These are phyloP conservation scores for Gaeumannomyces tritici DNA, from an alignment of 2,329 filamentous ascomycete genomes.

Conservation along the genomic window DNA sequence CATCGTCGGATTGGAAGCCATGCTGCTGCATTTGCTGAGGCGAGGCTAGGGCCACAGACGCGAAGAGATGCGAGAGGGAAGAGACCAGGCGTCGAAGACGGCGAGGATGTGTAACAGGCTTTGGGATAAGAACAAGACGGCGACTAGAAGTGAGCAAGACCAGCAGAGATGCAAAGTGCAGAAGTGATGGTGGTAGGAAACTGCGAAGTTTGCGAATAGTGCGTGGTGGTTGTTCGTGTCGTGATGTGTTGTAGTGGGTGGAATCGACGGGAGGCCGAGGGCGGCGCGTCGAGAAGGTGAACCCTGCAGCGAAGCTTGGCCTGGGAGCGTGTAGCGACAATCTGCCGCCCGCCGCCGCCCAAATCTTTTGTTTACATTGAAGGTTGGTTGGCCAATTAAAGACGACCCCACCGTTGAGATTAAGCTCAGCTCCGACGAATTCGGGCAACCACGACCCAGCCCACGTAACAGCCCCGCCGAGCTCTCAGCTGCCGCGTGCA, in stretches of 20 bases:
- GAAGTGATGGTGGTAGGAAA: background rate
- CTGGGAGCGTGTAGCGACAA: background rate
- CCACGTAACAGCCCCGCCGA: background rate
- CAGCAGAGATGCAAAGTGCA: background rate
- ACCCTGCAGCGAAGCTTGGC: background rate
- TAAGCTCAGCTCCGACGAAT: background rate
- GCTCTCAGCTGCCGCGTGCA: background rate
- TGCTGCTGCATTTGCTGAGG: background rate
- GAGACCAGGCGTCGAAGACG: background rate
- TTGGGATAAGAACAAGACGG: background rate
- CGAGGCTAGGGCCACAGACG: background rate
- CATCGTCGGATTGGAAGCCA: constrained; percentile 2
- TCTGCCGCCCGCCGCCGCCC: too few species aligned
- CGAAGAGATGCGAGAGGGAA: background rate
- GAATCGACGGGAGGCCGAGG: background rate
- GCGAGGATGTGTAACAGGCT: background rate
- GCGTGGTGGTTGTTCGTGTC: background rate
- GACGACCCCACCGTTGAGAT: background rate
- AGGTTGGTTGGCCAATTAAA: background rate
- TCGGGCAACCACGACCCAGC: background rate
- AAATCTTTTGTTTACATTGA: background rate
- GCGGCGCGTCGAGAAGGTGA: background rate
- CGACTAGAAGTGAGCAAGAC: too few species aligned
- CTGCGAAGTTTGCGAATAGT: background rate
- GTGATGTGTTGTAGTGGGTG: background rate